phyloP scores from a whole-genome alignment of 2,329 filamentous ascomycete species.

The Penicillium sp. region DNA sequence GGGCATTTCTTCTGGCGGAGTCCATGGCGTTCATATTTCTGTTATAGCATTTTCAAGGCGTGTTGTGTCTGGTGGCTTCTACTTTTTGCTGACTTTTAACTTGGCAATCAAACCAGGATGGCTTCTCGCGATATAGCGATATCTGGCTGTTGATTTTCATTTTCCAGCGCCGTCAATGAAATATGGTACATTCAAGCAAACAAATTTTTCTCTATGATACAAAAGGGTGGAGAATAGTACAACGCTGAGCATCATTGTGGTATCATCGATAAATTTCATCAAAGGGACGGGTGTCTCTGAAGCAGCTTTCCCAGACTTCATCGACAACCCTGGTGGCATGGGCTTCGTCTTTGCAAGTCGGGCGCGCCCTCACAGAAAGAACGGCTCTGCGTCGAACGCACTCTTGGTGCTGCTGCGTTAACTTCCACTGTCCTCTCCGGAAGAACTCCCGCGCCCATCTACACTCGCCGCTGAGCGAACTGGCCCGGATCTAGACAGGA shows the following conservation, averaged over 20 bases:
- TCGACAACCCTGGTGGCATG: conserved; percentile 89
- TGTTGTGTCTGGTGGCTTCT: neutral
- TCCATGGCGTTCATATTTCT: conserved; percentile 10
- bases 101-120: conserved; percentile 12
- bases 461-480: conserved; percentile 91
- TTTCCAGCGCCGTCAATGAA: conserved; percentile 16
- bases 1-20: conserved; percentile 13
- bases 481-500: conserved; percentile 74
- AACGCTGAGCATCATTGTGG: conserved; percentile 5
- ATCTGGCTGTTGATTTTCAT: conserved; percentile 21
- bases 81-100: neutral
- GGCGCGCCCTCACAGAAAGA: conserved; percentile 74
- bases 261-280: conserved; percentile 83
- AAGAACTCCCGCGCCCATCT: conserved; percentile 86
- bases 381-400: conserved; percentile 84
- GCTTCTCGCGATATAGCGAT: conserved; percentile 18
- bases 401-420: conserved; percentile 91
- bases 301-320: conserved; percentile 98
- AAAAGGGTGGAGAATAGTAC: conserved; percentile 7
- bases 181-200: conserved; percentile 27
- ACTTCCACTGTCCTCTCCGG: conserved; percentile 77
- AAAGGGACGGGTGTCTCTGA: conserved; percentile 89
- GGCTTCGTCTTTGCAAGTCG: conserved; percentile 78
- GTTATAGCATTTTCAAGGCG: conserved; percentile 20
- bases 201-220: conserved; percentile 18